Evolutionary conservation across 768 basidiomycete genomes (phyloP), one percentile per base, ranked within the genome.

Genomic region (Boletus insuetus): DNA sequence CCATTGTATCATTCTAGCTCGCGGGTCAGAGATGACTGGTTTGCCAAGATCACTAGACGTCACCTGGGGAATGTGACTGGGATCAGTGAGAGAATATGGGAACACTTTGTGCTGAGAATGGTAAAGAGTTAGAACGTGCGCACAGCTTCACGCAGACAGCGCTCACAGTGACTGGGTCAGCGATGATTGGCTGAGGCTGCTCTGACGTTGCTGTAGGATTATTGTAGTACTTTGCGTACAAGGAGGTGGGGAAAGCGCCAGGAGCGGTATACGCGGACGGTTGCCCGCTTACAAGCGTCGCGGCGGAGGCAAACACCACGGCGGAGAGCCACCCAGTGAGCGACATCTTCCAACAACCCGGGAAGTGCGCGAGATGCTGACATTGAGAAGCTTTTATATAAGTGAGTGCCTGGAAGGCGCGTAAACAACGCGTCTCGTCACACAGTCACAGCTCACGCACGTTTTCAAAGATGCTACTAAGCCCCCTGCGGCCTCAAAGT

Each of bases 121-220:
- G 41, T 13, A 24, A 22, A 48, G 43, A 35, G 49, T 61, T 19
- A 55, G 26, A 20, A 22, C 7, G 7, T 13, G 0, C 40, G 19
- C 11, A 63, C 56, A 53, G 49, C 17, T 34, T 8, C 13, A 35
- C n/a, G 19, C 10, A 46, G 10, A 48, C 7, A 35, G 8, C 6
- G 52, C 70, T 47, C 48, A 87, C 88, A 26, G 79, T 78, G 32
- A 89, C 80, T 10, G 86, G 84, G 65, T 91, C 88, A 14, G 86
- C 81, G 37, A 91, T 79, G 55, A 89, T 77, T n/a, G 88, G 89
- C 69, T 91, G 89, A 4, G 83, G 83, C 65, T 91, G 89, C 1
- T 77, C 82, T 13, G 80, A 79, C 3, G 89, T 90, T 32, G 81
- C 84, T 1, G 86, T 89, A 32, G 89, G 87, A 58, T 79, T 71